A percentile compares a stretch with the other conserved stretches of the same genome.
These are phyloP conservation scores for Trametes sp. DNA, from an alignment of 1,284 basidiomycete species.

Conservation along the genomic window DNA sequence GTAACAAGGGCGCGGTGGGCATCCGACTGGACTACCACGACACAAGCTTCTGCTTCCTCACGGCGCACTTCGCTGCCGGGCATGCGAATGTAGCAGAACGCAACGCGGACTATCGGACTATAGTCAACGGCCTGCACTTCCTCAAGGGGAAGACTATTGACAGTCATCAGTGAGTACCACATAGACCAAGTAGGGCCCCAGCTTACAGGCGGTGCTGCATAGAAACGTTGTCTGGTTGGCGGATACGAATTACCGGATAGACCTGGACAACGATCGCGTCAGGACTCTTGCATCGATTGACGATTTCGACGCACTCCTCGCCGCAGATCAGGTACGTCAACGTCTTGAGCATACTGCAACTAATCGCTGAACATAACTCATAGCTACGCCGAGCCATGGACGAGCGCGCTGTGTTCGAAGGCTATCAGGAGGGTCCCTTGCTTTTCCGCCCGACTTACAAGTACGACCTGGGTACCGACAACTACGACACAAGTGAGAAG, in stretches of 20 bases:
- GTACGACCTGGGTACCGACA: conserved; percentile 84
- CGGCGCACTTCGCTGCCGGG: conserved; percentile 95
- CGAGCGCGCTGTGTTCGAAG: conserved; percentile 75
- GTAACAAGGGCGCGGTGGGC: conserved; percentile 96
- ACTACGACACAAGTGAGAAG: conserved; percentile 97
- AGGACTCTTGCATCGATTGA: conserved; percentile 67
- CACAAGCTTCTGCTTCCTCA: conserved; percentile 94
- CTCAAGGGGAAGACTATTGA: conserved; percentile 88
- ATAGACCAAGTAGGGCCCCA: not conserved
- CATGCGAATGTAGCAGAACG: conserved; percentile 90
- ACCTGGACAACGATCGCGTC: conserved; percentile 84
- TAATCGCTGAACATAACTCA: not conserved
- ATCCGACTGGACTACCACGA: conserved; percentile 93
- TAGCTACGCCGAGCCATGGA: conserved; percentile 81
- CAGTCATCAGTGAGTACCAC: conserved; percentile 81
- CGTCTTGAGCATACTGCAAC: not conserved
- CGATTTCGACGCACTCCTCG: conserved; percentile 78
- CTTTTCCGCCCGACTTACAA: conserved; percentile 91
- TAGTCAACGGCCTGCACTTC: conserved; percentile 85
- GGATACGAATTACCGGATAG: conserved; percentile 95
- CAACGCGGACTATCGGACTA: conserved; percentile 93
- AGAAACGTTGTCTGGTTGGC: conserved; percentile 94
- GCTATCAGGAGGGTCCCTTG: conserved; percentile 90
- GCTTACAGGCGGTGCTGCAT: not conserved
- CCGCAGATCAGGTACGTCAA: conserved; percentile 81